Evolutionary conservation across 2,329 filamentous ascomycete species (phyloP).

Genomic region (Ophiostoma australiae): DNA sequence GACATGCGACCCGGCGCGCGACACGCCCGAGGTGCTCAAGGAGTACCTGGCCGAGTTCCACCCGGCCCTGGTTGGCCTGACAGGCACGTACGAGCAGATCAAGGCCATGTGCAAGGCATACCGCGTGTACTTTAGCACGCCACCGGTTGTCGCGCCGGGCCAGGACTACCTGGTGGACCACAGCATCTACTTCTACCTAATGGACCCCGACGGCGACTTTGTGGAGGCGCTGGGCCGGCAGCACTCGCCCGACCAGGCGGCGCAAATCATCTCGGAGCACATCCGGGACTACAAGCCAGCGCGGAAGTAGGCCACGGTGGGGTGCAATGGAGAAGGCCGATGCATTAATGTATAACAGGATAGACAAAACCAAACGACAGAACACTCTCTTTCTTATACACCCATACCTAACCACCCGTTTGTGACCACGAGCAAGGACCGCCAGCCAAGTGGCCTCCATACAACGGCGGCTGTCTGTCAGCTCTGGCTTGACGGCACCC

Average conservation of each 20-base stretch:
- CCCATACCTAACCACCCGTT: neutral
- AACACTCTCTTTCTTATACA: neutral
- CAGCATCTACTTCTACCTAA: conserved; percentile 98
- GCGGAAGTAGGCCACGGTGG: neutral
- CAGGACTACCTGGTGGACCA: conserved; percentile 98
- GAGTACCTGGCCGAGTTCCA: conserved; percentile 90
- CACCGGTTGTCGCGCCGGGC: conserved; percentile 77
- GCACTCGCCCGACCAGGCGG: conserved; percentile 82
- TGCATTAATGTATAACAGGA: neutral
- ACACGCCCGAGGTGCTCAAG: conserved; percentile 79
- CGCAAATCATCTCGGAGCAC: conserved; percentile 78
- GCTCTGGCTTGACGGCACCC: no score
- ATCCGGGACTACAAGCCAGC: conserved; percentile 57
- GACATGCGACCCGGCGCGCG: conserved; percentile 88
- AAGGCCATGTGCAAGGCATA: conserved; percentile 94
- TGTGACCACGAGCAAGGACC: neutral
- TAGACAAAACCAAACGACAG: neutral
- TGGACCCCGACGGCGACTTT: conserved; percentile 98
- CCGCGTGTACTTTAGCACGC: conserved; percentile 94
- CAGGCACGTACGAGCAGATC: conserved; percentile 88
- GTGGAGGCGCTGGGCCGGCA: conserved; percentile 94
- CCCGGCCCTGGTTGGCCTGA: conserved; percentile 76
- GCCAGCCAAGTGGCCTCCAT: neutral
- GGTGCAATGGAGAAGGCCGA: neutral
- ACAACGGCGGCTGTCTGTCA: neutral